phyloP scores from a whole-genome alignment of 768 basidiomycete genomes.

The Boletus tylopilopsis region DNA sequence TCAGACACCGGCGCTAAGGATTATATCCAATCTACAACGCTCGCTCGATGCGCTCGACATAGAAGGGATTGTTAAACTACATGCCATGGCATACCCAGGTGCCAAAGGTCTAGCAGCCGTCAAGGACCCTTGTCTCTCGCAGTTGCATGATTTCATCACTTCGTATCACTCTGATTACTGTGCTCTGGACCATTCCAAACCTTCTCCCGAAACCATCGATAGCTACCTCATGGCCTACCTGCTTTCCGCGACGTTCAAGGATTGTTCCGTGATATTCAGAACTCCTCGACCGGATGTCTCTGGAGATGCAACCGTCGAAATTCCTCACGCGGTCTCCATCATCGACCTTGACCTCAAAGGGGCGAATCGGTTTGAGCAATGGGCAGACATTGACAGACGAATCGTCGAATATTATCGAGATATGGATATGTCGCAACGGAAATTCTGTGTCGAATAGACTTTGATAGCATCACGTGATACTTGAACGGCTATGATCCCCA shows the following conservation, averaged over 20 bases:
- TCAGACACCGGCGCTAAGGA: constrained; percentile 48
- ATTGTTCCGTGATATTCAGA: constrained; percentile 76
- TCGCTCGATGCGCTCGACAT: constrained; percentile 81
- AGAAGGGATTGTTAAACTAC: constrained; percentile 62
- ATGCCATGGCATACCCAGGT: constrained; percentile 19
- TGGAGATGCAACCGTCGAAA: constrained; percentile 27
- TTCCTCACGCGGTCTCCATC: constrained; percentile 47
- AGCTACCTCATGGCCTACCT: constrained; percentile 72
- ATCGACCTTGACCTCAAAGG: constrained; percentile 89
- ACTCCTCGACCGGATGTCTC: constrained; percentile 8
- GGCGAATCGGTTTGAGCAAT: constrained; percentile 57
- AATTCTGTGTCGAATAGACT: constrained; percentile 20
- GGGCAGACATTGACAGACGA: constrained; percentile 68
- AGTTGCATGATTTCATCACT: constrained; percentile 64
- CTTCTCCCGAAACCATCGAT: constrained; percentile 44
- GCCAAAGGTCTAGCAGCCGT: constrained; percentile 26
- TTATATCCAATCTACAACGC: constrained; percentile 61
- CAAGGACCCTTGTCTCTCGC: constrained; percentile 52
- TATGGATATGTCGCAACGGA: constrained; percentile 5
- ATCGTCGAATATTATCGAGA: constrained; percentile 50
- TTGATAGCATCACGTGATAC: constrained; percentile 6
- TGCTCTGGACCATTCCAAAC: constrained; percentile 36
- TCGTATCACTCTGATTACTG: constrained; percentile 41
- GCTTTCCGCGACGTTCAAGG: constrained; percentile 93
- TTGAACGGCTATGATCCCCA: constrained; percentile 18